Evolutionary conservation across 1,284 basidiomycete species (phyloP).

Genomic region (Porphyrellus sp.): DNA sequence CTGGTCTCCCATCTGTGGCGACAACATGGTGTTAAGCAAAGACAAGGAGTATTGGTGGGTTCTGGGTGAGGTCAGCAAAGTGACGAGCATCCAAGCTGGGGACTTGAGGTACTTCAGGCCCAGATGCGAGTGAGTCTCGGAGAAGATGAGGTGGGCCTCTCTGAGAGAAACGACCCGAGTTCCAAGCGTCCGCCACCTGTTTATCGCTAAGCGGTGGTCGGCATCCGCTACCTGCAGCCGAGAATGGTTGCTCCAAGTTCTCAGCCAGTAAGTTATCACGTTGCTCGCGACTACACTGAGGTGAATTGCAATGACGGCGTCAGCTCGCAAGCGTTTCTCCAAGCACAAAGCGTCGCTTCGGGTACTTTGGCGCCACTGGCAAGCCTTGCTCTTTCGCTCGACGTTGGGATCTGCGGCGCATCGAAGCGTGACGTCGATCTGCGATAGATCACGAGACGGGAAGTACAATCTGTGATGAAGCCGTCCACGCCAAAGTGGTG

Average conservation of each 20-base stretch:
- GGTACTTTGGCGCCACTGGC: constrained; percentile 51
- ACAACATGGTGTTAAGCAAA: background rate
- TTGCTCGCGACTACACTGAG: constrained; percentile 1
- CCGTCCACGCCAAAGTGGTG: constrained; percentile 64
- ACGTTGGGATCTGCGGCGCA: constrained; percentile 44
- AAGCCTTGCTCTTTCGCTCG: constrained; percentile 48
- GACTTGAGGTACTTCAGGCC: constrained; percentile 17
- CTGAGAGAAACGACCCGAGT: constrained; percentile 12
- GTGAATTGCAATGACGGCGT: no score
- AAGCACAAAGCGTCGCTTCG: constrained; percentile 53
- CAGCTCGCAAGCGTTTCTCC: constrained; percentile 40
- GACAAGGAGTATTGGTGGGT: constrained; percentile 17
- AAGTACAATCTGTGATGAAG: constrained; percentile 63
- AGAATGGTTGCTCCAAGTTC: constrained; percentile 37
- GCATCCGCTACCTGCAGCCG: constrained; percentile 66
- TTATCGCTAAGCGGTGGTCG: constrained; percentile 66
- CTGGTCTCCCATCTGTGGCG: constrained; percentile 3
- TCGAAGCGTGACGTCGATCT: constrained; percentile 6
- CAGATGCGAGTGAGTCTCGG: constrained; percentile 10
- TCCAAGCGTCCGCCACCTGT: constrained; percentile 39
- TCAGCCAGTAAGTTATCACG: constrained; percentile 39
- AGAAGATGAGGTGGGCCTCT: constrained; percentile 23
- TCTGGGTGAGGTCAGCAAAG: constrained; percentile 9
- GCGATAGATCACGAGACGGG: background rate
- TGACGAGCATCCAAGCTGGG: constrained; percentile 12